A percentile compares a stretch with the other conserved stretches of the same genome.
Evolutionary conservation across 345 rosid genomes (phyloP).

Genomic region (Kernera saxatilis): DNA sequence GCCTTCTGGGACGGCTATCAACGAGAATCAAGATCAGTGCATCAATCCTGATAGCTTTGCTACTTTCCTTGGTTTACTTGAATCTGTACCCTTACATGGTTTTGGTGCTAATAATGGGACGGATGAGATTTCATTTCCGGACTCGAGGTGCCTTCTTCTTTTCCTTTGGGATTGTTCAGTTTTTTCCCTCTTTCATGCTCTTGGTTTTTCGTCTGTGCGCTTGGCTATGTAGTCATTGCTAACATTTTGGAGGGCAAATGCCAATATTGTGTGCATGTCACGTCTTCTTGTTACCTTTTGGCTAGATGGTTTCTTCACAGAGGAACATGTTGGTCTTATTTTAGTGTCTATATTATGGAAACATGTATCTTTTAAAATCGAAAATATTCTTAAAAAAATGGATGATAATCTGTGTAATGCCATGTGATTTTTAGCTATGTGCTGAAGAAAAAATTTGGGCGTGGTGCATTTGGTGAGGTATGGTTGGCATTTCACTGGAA

Average conservation of each 20-base stretch:
- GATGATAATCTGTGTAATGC: slow-evolving; percentile 5
- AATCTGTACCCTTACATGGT: slow-evolving; percentile 74
- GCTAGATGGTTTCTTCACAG: slow-evolving; percentile 3
- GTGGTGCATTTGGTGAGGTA: slow-evolving; percentile 92
- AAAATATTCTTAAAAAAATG: neutral
- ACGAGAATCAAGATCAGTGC: slow-evolving; percentile 63
- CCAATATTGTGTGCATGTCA: neutral
- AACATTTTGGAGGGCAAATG: neutral
- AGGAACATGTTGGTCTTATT: neutral
- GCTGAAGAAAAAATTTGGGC: slow-evolving; percentile 82
- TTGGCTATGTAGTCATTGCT: neutral
- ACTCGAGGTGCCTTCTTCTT: slow-evolving; percentile 47
- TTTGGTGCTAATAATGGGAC: slow-evolving; percentile 57
- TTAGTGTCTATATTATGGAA: neutral
- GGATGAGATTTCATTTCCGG: slow-evolving; percentile 46
- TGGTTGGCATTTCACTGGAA: slow-evolving; percentile 91
- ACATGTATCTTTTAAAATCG: neutral
- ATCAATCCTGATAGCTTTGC: slow-evolving; percentile 64
- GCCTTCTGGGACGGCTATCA: slow-evolving; percentile 43
- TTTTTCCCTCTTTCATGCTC: neutral
- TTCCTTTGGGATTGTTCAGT: neutral
- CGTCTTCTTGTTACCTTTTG: slow-evolving; percentile 1
- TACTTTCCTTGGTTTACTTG: slow-evolving; percentile 75
- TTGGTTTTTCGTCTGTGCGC: neutral
- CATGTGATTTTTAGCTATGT: slow-evolving; percentile 51